Evolutionary conservation across 2,329 filamentous ascomycete genomes (phyloP).

Genomic region (Pseudopyrenochaeta lycopersici): DNA sequence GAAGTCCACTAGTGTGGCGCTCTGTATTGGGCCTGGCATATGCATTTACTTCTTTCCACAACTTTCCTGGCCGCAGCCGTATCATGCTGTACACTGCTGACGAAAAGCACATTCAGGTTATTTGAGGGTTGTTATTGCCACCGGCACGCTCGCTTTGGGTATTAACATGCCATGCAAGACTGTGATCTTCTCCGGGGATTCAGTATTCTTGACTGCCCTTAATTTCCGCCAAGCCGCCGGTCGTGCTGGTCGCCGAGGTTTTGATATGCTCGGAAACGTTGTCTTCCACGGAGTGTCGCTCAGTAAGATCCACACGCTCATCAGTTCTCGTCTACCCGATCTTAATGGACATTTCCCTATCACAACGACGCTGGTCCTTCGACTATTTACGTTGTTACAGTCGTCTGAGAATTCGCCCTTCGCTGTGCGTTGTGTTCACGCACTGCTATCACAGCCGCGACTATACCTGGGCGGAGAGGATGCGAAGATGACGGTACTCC

Average conservation of each 20-base stretch:
- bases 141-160: constrained; percentile 78
- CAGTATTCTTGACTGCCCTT: constrained; percentile 74
- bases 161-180: constrained; percentile 80
- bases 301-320: constrained; percentile 71
- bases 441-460: constrained; percentile 73
- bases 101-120: constrained; percentile 54
- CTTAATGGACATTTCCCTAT: constrained; percentile 81
- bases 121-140: constrained; percentile 75
- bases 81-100: too few relatives aligned
- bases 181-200: constrained; percentile 79
- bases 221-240: constrained; percentile 81
- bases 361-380: constrained; percentile 75
- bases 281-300: constrained; percentile 74
- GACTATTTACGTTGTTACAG: constrained; percentile 72
- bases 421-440: constrained; percentile 69
- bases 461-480: constrained; percentile 75
- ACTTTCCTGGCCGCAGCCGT: too few relatives aligned
- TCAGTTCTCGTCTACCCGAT: constrained; percentile 77
- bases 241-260: constrained; percentile 80
- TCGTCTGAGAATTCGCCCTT: constrained; percentile 71
- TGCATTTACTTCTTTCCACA: too few relatives aligned
- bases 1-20: too few relatives aligned
- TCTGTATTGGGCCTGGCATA: too few relatives aligned
- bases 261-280: constrained; percentile 82
- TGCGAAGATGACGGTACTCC: constrained; percentile 73